Evolutionary conservation across 768 basidiomycete species (phyloP), one percentile per base, ranked within the genome.

Genomic region (Termitomyces sp.): DNA sequence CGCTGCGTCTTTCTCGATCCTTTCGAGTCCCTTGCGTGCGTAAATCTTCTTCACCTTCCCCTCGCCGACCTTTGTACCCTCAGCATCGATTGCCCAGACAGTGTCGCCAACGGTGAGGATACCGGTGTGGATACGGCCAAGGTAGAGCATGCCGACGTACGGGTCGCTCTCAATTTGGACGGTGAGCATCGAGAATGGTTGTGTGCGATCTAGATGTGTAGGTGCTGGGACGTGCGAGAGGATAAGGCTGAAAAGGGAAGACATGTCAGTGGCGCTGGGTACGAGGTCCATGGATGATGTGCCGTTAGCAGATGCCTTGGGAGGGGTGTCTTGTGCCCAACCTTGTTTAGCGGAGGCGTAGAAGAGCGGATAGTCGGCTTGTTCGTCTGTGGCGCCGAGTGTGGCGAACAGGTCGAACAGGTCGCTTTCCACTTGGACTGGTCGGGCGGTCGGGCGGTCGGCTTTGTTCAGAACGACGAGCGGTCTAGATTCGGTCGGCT

Each of bases 391-490:
- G 2, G 78, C 79, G 16, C 78, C 79, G 5, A 81, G 72, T 0
- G 76, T 81, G 1, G 78, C 78, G 57, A 81, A 81, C 36, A 80
- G 72, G 51, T 81, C 78, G 57, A 80, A 80, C 24, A 80, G 73
- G 62, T 81, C 77, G 46, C 74, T 73, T 62, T 81, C 79, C 15
- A 81, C 79, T 58, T 79, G 78, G 6, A 66, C 69, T 13, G 76
- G 74, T 5, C 78, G 75, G 1, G 77, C 70, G 1, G 74, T 77
- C 0, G 73, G 63, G 36, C 79, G 68, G 66, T 81, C 79, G 1
- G 78, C 75, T 56, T 80, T 81, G 63, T 80, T 81, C n/a, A 81
- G 64, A 3, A 81, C 73, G n/a, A 81, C 77, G 16, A 80, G 67
- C 2, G 78, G 78, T 45, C 78, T 79, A 44, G 12, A 24, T 48